Percentiles rank a stretch among this genome's conserved stretches.
These are phyloP conservation scores for Paecilomyces niveus DNA, from an alignment of 2,329 filamentous ascomycete species.

Conservation along the genomic window DNA sequence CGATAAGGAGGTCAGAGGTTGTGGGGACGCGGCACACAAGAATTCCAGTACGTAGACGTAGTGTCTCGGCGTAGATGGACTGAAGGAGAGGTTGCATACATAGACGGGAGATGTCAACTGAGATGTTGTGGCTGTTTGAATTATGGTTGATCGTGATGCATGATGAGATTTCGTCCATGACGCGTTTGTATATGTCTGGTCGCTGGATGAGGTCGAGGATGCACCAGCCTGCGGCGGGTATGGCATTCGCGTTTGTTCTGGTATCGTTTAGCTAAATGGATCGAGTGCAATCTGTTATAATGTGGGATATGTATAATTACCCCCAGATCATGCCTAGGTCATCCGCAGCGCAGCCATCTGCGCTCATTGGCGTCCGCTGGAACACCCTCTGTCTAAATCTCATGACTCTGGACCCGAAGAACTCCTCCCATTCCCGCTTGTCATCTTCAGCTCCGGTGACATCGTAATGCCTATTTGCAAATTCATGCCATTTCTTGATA, in stretches of 20 bases:
- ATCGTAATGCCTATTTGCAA: slow-evolving; percentile 3
- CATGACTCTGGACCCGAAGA: slow-evolving; percentile 11
- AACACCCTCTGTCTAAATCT: slow-evolving; percentile 12
- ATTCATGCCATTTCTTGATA: slow-evolving; percentile 6
- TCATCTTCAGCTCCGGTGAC: slow-evolving; percentile 2
- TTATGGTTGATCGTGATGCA: slow-evolving; percentile 22
- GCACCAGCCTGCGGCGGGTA: slow-evolving; percentile 36
- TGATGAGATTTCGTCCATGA: slow-evolving; percentile 35
- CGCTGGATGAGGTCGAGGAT: slow-evolving; percentile 37
- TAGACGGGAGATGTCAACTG: slow-evolving; percentile 32
- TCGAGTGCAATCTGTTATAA: no score
- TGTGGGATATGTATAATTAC: slow-evolving; percentile 2
- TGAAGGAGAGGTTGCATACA: slow-evolving; percentile 32
- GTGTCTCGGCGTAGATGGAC: slow-evolving; percentile 35
- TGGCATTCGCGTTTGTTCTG: slow-evolving; percentile 32
- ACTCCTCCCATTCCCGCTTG: slow-evolving; percentile 11
- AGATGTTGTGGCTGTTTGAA: slow-evolving; percentile 14
- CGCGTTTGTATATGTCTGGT: slow-evolving; percentile 28
- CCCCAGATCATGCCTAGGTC: slow-evolving; percentile 27
- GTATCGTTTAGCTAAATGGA: neutral
- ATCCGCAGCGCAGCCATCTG: slow-evolving; percentile 16
- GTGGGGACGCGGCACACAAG: slow-evolving; percentile 12
- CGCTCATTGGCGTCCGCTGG: slow-evolving; percentile 8
- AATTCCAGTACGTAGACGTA: slow-evolving; percentile 32
- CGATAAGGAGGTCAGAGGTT: slow-evolving; percentile 5